Conservation (phyloP, 345 rosid species). For the Melaleuca alternifolia region DNA sequence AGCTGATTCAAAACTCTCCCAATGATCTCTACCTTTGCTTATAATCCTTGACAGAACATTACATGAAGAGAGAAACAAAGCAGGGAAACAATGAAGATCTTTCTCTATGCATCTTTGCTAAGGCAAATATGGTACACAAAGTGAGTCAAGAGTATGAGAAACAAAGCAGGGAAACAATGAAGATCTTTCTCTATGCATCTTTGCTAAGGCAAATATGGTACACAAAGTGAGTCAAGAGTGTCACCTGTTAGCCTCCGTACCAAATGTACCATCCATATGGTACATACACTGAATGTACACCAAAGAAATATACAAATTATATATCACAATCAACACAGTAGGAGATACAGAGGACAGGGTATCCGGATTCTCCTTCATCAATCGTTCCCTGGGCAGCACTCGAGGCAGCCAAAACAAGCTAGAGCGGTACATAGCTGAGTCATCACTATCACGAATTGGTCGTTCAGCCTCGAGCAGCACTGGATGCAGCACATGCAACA, state of each 20-base stretch:
- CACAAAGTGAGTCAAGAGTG: not conserved
- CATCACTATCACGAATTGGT: conserved; percentile 45
- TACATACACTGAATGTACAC: not conserved
- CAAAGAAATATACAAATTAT: not conserved
- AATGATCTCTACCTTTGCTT: not conserved
- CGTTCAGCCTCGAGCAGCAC: conserved; percentile 56
- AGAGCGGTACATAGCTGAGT: conserved; percentile 57
- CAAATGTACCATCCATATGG: not conserved
- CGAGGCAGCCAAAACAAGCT: conserved; percentile 71
- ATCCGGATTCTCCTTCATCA: conserved; percentile 2
- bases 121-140: not conserved
- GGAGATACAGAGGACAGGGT: not conserved
- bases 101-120: not conserved
- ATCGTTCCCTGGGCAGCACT: conserved; percentile 54
- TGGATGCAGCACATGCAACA: conserved; percentile 84
- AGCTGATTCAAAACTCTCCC: not conserved
- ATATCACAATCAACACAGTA: not conserved
- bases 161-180: not conserved
- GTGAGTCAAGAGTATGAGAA: not conserved
- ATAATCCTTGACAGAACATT: not conserved
- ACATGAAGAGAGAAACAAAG: not conserved
- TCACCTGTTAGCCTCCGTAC: not conserved
- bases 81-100: not conserved
- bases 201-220: not conserved
- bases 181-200: not conserved